Evolutionary conservation across 257 asterid genomes (phyloP).

Genomic region (Sherardia arvensis): DNA sequence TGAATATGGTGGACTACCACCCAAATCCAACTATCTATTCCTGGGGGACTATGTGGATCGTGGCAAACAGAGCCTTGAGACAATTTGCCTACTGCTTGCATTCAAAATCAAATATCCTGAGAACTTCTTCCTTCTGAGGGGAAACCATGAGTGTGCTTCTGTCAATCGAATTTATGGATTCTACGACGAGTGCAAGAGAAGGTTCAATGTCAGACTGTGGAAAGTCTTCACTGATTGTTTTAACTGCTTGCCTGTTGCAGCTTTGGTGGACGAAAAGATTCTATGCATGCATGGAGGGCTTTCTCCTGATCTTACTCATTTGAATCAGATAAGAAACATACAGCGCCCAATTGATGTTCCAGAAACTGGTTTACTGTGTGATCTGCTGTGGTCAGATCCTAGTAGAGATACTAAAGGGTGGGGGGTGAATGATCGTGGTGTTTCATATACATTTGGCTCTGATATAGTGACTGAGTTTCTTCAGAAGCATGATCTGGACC

Average conservation of each 20-base stretch:
- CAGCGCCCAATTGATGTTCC: conserved; percentile 70
- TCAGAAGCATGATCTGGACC: conserved; percentile 64
- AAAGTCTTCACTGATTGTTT: conserved; percentile 66
- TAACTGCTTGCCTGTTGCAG: conserved; percentile 73
- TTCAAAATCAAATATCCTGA: conserved; percentile 68
- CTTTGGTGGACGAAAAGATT: conserved; percentile 67
- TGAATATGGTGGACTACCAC: conserved; percentile 67
- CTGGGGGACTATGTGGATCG: conserved; percentile 80
- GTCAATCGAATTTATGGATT: conserved; percentile 73
- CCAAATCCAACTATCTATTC: conserved; percentile 66
- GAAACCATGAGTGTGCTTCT: conserved; percentile 78
- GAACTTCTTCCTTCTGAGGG: conserved; percentile 71
- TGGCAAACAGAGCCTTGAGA: conserved; percentile 77
- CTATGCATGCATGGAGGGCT: conserved; percentile 88
- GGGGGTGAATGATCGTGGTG: conserved; percentile 74
- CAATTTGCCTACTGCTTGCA: conserved; percentile 71
- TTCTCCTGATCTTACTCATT: conserved; percentile 52
- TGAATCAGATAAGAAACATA: conserved; percentile 61
- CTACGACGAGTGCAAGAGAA: conserved; percentile 69
- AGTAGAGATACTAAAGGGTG: conserved; percentile 64
- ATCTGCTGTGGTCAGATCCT: conserved; percentile 76
- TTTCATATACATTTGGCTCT: conserved; percentile 62
- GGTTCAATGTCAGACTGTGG: conserved; percentile 63
- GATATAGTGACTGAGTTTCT: conserved; percentile 64
- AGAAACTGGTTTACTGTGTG: conserved; percentile 66